These are phyloP conservation scores for Serendipita vermifera DNA, from an alignment of 768 basidiomycete genomes.

Conservation along the genomic window DNA sequence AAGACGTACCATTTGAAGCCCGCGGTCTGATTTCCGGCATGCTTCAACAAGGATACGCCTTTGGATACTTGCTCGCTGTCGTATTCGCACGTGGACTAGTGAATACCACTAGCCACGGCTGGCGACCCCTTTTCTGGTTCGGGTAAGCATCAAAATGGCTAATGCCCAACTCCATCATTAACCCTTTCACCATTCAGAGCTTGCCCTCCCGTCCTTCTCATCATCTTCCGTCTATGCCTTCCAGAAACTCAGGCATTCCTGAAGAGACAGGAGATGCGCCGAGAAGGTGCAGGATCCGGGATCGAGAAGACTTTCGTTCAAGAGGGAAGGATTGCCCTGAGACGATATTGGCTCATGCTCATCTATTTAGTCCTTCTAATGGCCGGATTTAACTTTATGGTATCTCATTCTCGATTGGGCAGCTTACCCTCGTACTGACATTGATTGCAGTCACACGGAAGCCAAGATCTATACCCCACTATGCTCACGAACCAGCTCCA, in stretches of 20 bases:
- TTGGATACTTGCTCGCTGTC: conserved; percentile 74
- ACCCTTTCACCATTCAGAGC: background rate
- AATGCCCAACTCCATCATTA: no score
- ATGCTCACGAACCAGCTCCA: conserved; percentile 53
- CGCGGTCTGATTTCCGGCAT: conserved; percentile 79
- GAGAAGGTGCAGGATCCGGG: conserved; percentile 35
- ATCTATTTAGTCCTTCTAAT: conserved; percentile 66
- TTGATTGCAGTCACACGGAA: background rate
- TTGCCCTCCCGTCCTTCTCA: conserved; percentile 51
- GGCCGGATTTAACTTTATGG: conserved; percentile 15
- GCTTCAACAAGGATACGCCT: conserved; percentile 80
- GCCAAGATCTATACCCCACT: conserved; percentile 66
- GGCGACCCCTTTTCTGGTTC: conserved; percentile 77
- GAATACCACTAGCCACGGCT: conserved; percentile 32
- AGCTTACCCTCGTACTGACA: background rate
- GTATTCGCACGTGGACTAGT: conserved; percentile 64
- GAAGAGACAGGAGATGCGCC: conserved; percentile 37
- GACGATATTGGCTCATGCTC: conserved; percentile 66
- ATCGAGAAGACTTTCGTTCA: conserved; percentile 40
- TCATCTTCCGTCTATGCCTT: conserved; percentile 55
- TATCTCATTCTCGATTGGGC: background rate
- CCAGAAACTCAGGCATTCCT: conserved; percentile 74
- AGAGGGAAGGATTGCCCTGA: conserved; percentile 66
- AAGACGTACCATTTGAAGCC: conserved; percentile 75
- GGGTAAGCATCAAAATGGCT: no score